Conservation (phyloP, 164 flowering plant genomes). For the Nymphaea thermarum region DNA sequence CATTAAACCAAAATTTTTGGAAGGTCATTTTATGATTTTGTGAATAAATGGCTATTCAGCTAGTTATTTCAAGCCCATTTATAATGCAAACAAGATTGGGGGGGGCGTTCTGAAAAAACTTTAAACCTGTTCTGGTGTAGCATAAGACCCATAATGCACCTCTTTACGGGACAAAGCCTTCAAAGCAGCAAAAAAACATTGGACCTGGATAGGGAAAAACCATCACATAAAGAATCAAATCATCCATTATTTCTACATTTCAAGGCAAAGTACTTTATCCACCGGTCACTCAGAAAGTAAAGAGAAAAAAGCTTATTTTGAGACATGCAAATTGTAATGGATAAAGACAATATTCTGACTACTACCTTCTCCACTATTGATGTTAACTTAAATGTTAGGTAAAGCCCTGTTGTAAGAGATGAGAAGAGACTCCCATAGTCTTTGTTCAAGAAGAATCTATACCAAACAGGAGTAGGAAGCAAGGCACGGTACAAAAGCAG, state of each 20-base stretch:
- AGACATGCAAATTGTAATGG: neutral
- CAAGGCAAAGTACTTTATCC: neutral
- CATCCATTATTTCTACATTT: neutral
- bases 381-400: constrained; percentile 93
- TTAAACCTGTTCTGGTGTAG: constrained; percentile 86
- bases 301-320: too few relatives aligned
- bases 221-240: neutral
- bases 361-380: constrained; percentile 94
- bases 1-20: neutral
- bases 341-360: neutral
- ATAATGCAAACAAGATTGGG: too few relatives aligned
- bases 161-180: constrained; percentile 92
- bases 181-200: constrained; percentile 66
- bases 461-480: constrained; percentile 98
- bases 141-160: constrained; percentile 92
- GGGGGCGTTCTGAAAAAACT: neutral
- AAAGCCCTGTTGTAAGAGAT: constrained; percentile 92
- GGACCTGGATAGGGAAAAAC: constrained; percentile 42
- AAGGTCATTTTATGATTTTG: neutral
- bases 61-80: neutral
- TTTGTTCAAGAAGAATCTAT: constrained; percentile 94
- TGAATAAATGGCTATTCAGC: neutral
- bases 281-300: too few relatives aligned
- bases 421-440: constrained; percentile 99
- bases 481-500: constrained; percentile 86